Evolutionary conservation across 306 rosid genomes (phyloP), one percentile per base, ranked within the genome.

Genomic region (Senna tora): DNA sequence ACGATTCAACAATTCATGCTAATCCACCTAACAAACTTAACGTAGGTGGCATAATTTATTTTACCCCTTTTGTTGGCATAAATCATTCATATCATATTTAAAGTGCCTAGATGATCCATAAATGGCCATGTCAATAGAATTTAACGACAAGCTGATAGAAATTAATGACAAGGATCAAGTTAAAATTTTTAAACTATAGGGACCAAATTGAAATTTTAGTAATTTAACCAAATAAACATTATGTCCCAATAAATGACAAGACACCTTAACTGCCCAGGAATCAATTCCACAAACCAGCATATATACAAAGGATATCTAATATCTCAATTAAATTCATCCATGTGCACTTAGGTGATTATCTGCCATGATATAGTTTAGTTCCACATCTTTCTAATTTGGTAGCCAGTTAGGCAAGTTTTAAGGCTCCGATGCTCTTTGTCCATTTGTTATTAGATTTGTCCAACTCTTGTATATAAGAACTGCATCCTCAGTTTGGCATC

Each of bases 261-360:
- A 41, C 53, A 75, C n/a, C 43, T 46, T 38, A 45, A 15, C 36
- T 55, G 12, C 63, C 41, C 59, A 58, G 33, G 42, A 30, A 53
- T 55, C 65, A 19, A 56, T 15, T 42, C 60, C 62, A 72, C 66
- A 28, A 66, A 76, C 47, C 65, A 67, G 53, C 34, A 43, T 61
- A 30, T 45, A 57, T 2, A 25, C 58, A 63, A 75, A 47, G 34
- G 39, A 62, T 47, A 28, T 46, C 65, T 49, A 38, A 28, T 60
- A 52, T 43, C 56, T 68, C 47, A 25, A 16, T 50, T 58, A 38
- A 75, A 58, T 45, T 75, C 21, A 34, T 47, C 64, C 19, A 20
- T 28, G 16, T 50, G 16, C 17, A 49, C 78, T 72, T 50, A 4
- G 28, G 30, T 28, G 38, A 52, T 12, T 78, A 13, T 63, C 34